Evolutionary conservation across 2,329 filamentous ascomycete species (phyloP).

Genomic region (Karstenula rhodostoma): DNA sequence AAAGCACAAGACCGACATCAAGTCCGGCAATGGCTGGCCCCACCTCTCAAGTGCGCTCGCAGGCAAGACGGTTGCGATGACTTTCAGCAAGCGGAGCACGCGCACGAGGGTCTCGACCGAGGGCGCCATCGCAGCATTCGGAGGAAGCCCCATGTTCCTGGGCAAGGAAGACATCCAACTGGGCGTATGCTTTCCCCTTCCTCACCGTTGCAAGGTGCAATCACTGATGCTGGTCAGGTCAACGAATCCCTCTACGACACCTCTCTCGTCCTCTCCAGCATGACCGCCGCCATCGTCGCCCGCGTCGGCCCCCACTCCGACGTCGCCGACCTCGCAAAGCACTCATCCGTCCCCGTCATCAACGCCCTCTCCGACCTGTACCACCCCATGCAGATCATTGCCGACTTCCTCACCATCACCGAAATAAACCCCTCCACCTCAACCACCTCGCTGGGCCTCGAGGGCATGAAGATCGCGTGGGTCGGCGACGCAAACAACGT

Average conservation of each 20-base stretch:
- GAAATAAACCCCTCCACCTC: conserved; percentile 71
- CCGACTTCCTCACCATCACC: conserved; percentile 90
- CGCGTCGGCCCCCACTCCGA: conserved; percentile 62
- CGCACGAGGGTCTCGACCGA: conserved; percentile 94
- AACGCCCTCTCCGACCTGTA: conserved; percentile 81
- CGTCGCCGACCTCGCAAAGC: conserved; percentile 58
- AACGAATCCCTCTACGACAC: conserved; percentile 97
- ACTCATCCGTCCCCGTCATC: conserved; percentile 59
- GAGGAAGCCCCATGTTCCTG: conserved; percentile 95
- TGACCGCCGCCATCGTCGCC: conserved; percentile 59
- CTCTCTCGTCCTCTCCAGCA: conserved; percentile 87
- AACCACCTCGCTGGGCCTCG: conserved; percentile 68
- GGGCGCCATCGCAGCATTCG: conserved; percentile 85
- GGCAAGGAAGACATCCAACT: conserved; percentile 96
- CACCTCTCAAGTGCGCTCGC: conserved; percentile 68
- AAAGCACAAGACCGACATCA: conserved; percentile 78
- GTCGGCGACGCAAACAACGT: conserved; percentile 98
- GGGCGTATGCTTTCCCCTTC: conserved; percentile 65
- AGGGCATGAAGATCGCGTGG: conserved; percentile 93
- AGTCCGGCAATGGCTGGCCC: conserved; percentile 67
- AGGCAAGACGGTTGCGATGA: conserved; percentile 88
- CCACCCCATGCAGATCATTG: conserved; percentile 93
- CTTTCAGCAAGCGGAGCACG: conserved; percentile 96
- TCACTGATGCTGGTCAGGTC: conserved; percentile 59
- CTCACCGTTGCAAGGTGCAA: conserved; percentile 1